Evolutionary conservation across 257 asterid species (phyloP).

Genomic region (Solanum habrochaites): DNA sequence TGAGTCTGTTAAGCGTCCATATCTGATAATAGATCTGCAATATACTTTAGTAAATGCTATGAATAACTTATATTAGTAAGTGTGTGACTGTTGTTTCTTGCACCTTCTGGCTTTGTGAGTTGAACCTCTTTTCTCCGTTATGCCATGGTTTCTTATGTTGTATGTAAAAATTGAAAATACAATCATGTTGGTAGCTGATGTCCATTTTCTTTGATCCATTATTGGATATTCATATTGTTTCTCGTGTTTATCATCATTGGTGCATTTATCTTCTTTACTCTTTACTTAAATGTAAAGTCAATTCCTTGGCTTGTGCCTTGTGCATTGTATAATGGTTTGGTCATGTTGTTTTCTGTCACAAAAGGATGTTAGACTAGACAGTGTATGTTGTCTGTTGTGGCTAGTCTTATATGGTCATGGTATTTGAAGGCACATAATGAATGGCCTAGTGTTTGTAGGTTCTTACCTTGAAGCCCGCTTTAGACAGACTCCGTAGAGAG

Average conservation of each 20-base stretch:
- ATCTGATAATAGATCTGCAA: not conserved
- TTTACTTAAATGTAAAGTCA: not conserved
- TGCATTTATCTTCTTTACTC: not conserved
- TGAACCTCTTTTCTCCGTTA: not conserved
- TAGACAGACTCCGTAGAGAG: not conserved
- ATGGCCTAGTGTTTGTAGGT: not conserved
- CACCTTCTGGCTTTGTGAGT: not conserved
- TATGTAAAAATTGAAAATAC: not conserved
- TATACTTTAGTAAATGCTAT: not conserved
- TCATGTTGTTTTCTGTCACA: not conserved
- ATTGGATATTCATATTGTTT: not conserved
- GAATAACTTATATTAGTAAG: not conserved
- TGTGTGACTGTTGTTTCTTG: not conserved
- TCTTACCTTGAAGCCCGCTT: not conserved
- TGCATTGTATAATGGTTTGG: not conserved
- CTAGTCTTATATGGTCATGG: not conserved
- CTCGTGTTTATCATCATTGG: not conserved
- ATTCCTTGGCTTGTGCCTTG: not conserved
- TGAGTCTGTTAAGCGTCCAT: not conserved
- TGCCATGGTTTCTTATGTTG: not conserved
- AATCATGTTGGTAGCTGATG: not conserved
- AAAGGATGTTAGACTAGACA: not conserved
- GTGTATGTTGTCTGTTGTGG: not conserved
- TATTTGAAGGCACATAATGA: not conserved
- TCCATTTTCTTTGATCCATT: not conserved